These are phyloP conservation scores for Polychaeton citri DNA, from an alignment of 2,329 filamentous ascomycete species.

Conservation along the genomic window DNA sequence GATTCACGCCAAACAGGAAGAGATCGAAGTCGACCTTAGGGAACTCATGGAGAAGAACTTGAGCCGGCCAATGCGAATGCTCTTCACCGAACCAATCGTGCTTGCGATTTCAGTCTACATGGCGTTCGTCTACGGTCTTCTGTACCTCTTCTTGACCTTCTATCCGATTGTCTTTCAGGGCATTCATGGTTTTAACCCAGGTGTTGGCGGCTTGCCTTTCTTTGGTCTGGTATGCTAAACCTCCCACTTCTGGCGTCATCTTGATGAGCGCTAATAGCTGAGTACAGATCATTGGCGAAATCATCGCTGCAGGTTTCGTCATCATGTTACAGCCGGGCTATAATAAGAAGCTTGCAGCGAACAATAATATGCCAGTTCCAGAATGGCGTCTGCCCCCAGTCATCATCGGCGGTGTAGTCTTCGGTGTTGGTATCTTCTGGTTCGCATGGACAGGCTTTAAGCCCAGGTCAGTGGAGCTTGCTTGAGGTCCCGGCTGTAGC, in stretches of 20 bases:
- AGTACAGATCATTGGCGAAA: constrained; percentile 10
- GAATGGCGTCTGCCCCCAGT: constrained; percentile 45
- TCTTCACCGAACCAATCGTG: constrained; percentile 36
- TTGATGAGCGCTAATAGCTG: constrained; percentile 1
- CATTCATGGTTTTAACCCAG: constrained; percentile 28
- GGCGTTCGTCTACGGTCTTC: constrained; percentile 33
- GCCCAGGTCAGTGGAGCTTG: constrained; percentile 1
- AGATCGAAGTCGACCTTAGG: constrained; percentile 26
- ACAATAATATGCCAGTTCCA: constrained; percentile 39
- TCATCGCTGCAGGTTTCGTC: constrained; percentile 15
- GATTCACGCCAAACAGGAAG: constrained; percentile 28
- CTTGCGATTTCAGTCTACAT: constrained; percentile 26
- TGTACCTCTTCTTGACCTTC: constrained; percentile 35
- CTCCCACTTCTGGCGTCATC: neutral
- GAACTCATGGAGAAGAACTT: constrained; percentile 32
- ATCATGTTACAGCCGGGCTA: constrained; percentile 15
- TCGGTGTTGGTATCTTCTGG: constrained; percentile 21
- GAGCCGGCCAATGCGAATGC: constrained; percentile 29
- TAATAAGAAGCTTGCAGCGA: constrained; percentile 24
- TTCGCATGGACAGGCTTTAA: constrained; percentile 22
- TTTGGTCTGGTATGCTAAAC: constrained; percentile 22
- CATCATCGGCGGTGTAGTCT: constrained; percentile 36
- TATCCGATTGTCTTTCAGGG: constrained; percentile 36
- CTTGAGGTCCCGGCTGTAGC: no score
- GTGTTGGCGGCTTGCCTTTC: constrained; percentile 33